Base-by-base conservation (phyloP, 305 asterid species). In the Fraxinus dipetala region DNA sequence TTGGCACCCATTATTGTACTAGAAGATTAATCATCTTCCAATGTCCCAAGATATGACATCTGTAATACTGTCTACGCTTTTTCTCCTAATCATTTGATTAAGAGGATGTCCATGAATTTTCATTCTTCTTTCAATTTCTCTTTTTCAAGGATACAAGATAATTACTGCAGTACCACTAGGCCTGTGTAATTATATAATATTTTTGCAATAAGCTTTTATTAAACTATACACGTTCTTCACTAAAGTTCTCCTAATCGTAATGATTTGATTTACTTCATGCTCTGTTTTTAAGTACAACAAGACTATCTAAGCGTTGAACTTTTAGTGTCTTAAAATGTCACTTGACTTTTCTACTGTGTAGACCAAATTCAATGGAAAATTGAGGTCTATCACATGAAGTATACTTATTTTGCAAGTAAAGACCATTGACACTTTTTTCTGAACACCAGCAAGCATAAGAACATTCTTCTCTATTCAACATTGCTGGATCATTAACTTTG, bases 251-350 rank as follows among this genome's bases (percentile, higher is more conserved):
- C 20, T 26, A 26, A 28, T 11, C 28, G 18, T n/a, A 32, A 79
- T 32, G 16, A 65, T 70, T 75, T 79, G 77, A 16, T 40, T 40
- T 43, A 40, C 48, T 40, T 67, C 83, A 6, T 69, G 76, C 65
- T 2, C 20, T 32, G 14, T 76, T 22, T 70, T 11, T n/a, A 6
- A 28, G 59, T 65, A 38, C 73, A 11, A 31, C 43, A 8, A 43
- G 45, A 26, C 67, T 54, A 48, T 6, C 63, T 3, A 13, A 72
- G 18, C 36, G 45, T 59, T 63, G 73, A 22, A 63, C 16, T 63
- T 63, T 24, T 56, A n/a, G 14, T 24, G 34, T 51, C 61, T 16
- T 14, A 11, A 16, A 16, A 16, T 16, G 0, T 16, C 22, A 51
- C 61, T 16, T 5, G 9, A 51, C 20, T 51, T 51, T 51, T 51